Evolutionary conservation across 228 moss, liverwort and hornwort species (phyloP), one percentile per base, ranked within the genome.

Genomic region (Sphagnum magellanicum): DNA sequence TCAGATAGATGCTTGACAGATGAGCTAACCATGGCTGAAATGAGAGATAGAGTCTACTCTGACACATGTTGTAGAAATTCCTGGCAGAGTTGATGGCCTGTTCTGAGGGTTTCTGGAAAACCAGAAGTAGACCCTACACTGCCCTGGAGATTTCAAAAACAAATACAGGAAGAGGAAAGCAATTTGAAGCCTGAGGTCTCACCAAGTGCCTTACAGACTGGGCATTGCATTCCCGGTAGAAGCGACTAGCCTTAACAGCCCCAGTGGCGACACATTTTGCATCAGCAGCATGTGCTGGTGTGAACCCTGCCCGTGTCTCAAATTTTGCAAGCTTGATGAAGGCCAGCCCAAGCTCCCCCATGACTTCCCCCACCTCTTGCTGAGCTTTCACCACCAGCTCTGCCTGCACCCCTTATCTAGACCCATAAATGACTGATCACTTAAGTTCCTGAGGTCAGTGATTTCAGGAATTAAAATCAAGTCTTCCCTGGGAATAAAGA

Each of bases 351-450:
- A 98, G 79, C 68, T 98, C 93, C 63, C 97, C 97, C 93, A 98
- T 98, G 6, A 98, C 97, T 79, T 98, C 97, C 68, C 97, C 93
- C 53, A 93, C 88, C 76, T 98, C 97, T 81, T 98, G 97, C 72
- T 98, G 93, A 14, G 81, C 88, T 78, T 98, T 98, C 67, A 98
- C 90, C 68, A 93, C 81, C 46, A 75, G 76, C 79, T 98, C 97
- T 49, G 97, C 97, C 97, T 96, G 81, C 79, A 78, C 55, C 8
- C 55, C 8, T 55, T 55, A 12, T 12, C 55, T 8, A 32, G 32
- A 32, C 32, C 32, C 32, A 2, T 32, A 2, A 32, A 32, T 32
- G 1, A 32, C 32, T 32, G 32, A 32, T 32, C 32, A 32, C 32
- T 32, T 32, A 63, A 75, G 65, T 60, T 69, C 10, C 62, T 11